A percentile compares a stretch with the other conserved stretches of the same genome.
Evolutionary conservation across 768 basidiomycete species (phyloP).

Genomic region (Serendipita sp.): DNA sequence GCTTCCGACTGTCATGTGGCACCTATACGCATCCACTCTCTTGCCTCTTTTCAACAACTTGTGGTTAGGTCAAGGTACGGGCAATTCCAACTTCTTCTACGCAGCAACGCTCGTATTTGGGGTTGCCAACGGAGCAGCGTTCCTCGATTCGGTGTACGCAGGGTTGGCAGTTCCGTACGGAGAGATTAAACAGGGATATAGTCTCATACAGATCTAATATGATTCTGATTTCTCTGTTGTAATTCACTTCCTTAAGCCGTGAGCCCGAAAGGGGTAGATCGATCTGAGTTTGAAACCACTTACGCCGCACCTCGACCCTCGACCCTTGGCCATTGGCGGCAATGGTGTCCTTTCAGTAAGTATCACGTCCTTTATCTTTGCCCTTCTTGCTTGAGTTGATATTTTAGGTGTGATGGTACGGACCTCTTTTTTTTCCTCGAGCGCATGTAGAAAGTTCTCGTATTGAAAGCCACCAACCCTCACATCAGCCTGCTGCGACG

Average conservation of each 20-base stretch:
- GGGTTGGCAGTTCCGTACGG: slow-evolving; percentile 65
- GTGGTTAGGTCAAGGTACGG: slow-evolving; percentile 83
- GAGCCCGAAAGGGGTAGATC: background rate
- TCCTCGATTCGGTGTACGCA: slow-evolving; percentile 71
- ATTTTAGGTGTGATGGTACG: slow-evolving; percentile 52
- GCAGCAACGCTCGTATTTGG: slow-evolving; percentile 91
- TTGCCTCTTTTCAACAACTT: slow-evolving; percentile 83
- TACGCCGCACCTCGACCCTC: background rate
- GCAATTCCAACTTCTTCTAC: slow-evolving; percentile 98
- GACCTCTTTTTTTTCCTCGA: background rate
- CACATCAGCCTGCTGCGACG: slow-evolving; percentile 60
- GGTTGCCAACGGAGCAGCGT: slow-evolving; percentile 65
- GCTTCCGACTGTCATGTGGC: slow-evolving; percentile 65
- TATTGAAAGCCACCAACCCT: background rate
- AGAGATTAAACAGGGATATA: slow-evolving; percentile 33
- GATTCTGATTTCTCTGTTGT: background rate
- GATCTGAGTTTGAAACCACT: background rate
- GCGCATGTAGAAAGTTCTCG: background rate
- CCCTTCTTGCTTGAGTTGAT: slow-evolving; percentile 9
- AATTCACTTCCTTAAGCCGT: background rate
- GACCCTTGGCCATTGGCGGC: background rate
- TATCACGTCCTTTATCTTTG: slow-evolving; percentile 11
- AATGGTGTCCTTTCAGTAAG: slow-evolving; percentile 68
- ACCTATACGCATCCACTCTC: slow-evolving; percentile 69
- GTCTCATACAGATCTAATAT: slow-evolving; percentile 31